A percentile compares a stretch with the other conserved stretches of the same genome.
Evolutionary conservation across 192 early-diverging fungal genomes (phyloP).

Genomic region (Coemansia sp.): DNA sequence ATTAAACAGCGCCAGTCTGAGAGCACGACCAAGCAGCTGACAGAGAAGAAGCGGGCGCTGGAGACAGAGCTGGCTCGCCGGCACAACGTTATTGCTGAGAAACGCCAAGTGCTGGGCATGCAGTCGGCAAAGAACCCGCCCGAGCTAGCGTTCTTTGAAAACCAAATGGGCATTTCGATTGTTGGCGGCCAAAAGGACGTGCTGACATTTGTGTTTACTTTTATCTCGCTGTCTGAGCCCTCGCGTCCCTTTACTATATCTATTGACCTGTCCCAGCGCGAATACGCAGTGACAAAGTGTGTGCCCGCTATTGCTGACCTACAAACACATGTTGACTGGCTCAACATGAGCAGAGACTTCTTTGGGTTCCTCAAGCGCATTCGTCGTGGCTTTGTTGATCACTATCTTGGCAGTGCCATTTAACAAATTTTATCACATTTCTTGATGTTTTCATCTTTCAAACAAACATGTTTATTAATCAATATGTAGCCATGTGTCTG

Average conservation of each 20-base stretch:
- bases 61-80: slow-evolving; percentile 56
- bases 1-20: slow-evolving; percentile 47
- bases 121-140: slow-evolving; percentile 58
- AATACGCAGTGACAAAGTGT: slow-evolving; percentile 61
- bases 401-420: slow-evolving; percentile 24
- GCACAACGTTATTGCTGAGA: slow-evolving; percentile 53
- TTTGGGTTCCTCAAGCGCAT: slow-evolving; percentile 69
- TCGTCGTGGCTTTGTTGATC: slow-evolving; percentile 59
- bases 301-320: slow-evolving; percentile 54
- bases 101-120: slow-evolving; percentile 48
- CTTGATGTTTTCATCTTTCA: slow-evolving; percentile 1
- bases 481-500: not conserved
- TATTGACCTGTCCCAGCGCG: slow-evolving; percentile 59
- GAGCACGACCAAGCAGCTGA: slow-evolving; percentile 28
- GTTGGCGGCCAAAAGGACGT: slow-evolving; percentile 46
- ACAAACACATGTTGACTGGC: slow-evolving; percentile 47
- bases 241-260: slow-evolving; percentile 57
- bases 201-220: slow-evolving; percentile 67
- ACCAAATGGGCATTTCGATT: slow-evolving; percentile 56
- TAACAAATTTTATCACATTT: not conserved
- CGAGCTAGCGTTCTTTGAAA: slow-evolving; percentile 60
- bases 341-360: slow-evolving; percentile 68
- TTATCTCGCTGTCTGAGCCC: slow-evolving; percentile 60
- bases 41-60: slow-evolving; percentile 39
- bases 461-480: not conserved